These are phyloP conservation scores for Boletus bicolor DNA, from an alignment of 768 basidiomycete species.

Conservation along the genomic window DNA sequence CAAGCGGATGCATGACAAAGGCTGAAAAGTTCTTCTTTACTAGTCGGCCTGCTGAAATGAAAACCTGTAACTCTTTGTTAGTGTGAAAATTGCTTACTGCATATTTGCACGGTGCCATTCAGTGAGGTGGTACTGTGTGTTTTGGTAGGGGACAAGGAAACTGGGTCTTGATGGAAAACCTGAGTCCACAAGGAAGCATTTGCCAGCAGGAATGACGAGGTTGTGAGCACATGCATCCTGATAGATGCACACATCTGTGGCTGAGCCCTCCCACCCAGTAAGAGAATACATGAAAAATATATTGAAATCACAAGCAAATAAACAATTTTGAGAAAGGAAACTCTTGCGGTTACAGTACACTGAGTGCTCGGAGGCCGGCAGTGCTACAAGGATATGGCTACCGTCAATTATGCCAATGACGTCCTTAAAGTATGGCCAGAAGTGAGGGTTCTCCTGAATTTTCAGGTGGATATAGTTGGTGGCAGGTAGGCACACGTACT, in stretches of 20 bases:
- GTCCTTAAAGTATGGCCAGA: background rate
- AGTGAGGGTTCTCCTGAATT: background rate
- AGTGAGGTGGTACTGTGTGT: too few relatives aligned
- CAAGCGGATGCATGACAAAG: too few relatives aligned
- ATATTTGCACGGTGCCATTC: too few relatives aligned
- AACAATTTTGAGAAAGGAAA: background rate
- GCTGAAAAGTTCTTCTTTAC: too few relatives aligned
- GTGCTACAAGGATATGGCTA: background rate
- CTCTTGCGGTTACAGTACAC: background rate
- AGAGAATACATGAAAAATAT: background rate
- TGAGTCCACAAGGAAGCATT: background rate
- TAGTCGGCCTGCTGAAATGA: too few relatives aligned
- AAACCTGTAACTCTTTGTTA: too few relatives aligned
- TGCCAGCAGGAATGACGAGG: background rate
- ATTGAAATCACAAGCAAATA: background rate
- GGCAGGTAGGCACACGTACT: background rate
- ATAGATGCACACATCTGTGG: background rate
- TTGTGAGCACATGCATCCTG: background rate
- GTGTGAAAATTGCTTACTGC: too few relatives aligned
- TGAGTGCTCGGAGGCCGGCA: background rate
- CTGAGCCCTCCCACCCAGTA: background rate
- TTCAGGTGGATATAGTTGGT: background rate
- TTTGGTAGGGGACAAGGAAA: too few relatives aligned
- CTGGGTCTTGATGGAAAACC: too few relatives aligned
- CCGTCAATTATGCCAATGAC: background rate